Evolutionary conservation across 2,329 filamentous ascomycete genomes (phyloP).

Genomic region (Aspergillus novoparasiticus): DNA sequence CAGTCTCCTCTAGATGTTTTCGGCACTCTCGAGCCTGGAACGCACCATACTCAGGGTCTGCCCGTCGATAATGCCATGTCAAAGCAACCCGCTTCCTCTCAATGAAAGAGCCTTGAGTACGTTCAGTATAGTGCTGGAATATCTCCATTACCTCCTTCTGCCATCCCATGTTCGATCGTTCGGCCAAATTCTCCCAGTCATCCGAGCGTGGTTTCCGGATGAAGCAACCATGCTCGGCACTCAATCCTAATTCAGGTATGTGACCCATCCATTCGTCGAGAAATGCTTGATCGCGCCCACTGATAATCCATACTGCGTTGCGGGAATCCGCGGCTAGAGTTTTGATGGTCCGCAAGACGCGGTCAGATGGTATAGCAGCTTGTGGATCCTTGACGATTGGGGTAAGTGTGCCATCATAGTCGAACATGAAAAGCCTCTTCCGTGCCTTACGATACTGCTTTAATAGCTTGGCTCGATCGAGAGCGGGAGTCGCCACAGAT

Average conservation of each 20-base stretch:
- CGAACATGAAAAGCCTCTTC: slow-evolving; percentile 94
- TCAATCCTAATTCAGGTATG: slow-evolving; percentile 85
- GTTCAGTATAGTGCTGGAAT: slow-evolving; percentile 87
- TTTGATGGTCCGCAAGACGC: slow-evolving; percentile 77
- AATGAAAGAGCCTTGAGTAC: slow-evolving; percentile 85
- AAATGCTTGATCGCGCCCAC: slow-evolving; percentile 89
- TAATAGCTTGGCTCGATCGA: slow-evolving; percentile 74
- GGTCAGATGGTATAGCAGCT: slow-evolving; percentile 83
- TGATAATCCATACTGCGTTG: slow-evolving; percentile 98
- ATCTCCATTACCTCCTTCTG: slow-evolving; percentile 79
- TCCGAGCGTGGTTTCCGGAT: slow-evolving; percentile 76
- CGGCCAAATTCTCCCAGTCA: slow-evolving; percentile 86
- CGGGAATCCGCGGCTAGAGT: slow-evolving; percentile 74
- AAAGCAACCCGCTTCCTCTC: slow-evolving; percentile 92
- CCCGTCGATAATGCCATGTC: slow-evolving; percentile 95
- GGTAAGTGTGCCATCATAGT: slow-evolving; percentile 96
- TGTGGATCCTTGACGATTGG: slow-evolving; percentile 92
- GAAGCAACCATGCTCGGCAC: slow-evolving; percentile 95
- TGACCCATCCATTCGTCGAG: slow-evolving; percentile 90
- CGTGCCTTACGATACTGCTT: slow-evolving; percentile 72
- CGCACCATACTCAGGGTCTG: slow-evolving; percentile 80
- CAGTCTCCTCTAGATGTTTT: slow-evolving; percentile 74
- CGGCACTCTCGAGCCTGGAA: slow-evolving; percentile 81
- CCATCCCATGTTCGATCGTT: slow-evolving; percentile 89
- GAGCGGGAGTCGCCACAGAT: slow-evolving; percentile 74